phyloP scores from a whole-genome alignment of 208 protist species.

The Entamoeba dispar region DNA sequence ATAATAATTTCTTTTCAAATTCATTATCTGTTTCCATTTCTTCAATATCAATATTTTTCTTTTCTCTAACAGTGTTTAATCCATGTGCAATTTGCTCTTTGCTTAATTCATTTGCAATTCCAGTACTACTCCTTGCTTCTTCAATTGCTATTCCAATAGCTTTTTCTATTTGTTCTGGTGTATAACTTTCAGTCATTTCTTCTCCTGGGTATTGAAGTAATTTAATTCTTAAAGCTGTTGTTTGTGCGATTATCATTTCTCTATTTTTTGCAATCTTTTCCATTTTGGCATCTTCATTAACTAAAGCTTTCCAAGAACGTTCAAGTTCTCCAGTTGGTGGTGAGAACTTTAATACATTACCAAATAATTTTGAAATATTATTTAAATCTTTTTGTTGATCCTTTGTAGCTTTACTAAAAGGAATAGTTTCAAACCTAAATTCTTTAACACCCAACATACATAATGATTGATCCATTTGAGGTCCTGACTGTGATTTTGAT shows the following conservation, averaged over 20 bases:
- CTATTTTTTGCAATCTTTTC: not conserved
- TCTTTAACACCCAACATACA: not conserved
- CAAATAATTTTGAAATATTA: not conserved
- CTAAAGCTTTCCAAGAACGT: not conserved
- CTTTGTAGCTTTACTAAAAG: not conserved
- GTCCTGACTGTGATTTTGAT: not conserved
- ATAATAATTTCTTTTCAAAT: not conserved
- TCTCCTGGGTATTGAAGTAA: not conserved
- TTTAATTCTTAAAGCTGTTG: not conserved
- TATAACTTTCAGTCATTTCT: conserved; percentile 58
- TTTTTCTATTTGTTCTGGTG: conserved; percentile 45
- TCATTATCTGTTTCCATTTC: not conserved
- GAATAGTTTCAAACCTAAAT: not conserved
- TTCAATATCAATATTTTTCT: not conserved
- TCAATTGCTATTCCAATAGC: not conserved
- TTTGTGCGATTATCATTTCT: not conserved
- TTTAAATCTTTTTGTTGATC: not conserved
- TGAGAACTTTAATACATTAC: not conserved
- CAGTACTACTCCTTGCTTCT: conserved; percentile 65
- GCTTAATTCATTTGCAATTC: conserved; percentile 64
- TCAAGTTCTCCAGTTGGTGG: not conserved
- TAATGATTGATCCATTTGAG: not conserved
- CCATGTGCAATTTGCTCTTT: not conserved
- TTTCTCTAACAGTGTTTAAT: not conserved
- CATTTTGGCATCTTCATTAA: not conserved